A percentile compares a stretch with the other conserved stretches of the same genome.
Conservation (phyloP, 768 basidiomycete genomes). For the Leccinum longicurvipes region DNA sequence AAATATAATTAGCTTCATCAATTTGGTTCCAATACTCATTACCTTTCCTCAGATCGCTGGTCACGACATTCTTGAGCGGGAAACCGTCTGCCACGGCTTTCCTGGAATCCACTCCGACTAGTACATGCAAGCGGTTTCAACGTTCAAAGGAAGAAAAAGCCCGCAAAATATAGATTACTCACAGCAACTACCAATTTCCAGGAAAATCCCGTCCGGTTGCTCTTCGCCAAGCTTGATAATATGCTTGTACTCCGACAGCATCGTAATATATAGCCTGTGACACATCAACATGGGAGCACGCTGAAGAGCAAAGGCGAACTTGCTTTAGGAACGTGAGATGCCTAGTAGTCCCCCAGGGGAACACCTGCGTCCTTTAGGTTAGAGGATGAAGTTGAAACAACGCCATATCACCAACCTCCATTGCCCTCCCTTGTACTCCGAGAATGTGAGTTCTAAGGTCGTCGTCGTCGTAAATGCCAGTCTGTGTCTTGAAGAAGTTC, state of each 20-base stretch:
- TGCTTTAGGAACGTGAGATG: not conserved
- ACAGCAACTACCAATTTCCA: not conserved
- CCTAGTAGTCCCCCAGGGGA: not conserved
- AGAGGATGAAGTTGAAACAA: not conserved
- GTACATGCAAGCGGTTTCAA: not conserved
- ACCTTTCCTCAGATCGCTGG: not conserved
- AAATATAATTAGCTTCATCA: not conserved
- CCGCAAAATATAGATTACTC: not conserved
- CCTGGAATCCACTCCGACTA: not conserved
- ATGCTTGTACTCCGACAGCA: not conserved
- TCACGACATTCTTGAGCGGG: not conserved
- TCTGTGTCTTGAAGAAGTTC: not conserved
- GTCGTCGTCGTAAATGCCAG: not conserved
- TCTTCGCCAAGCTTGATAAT: not conserved
- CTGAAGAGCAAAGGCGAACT: not conserved
- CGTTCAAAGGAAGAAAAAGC: not conserved
- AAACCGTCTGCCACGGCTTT: not conserved
- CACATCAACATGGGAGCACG: not conserved
- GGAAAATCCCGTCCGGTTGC: not conserved
- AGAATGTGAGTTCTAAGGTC: not conserved
- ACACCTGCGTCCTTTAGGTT: not conserved
- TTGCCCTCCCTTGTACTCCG: not conserved
- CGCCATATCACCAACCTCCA: not conserved
- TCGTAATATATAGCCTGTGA: not conserved
- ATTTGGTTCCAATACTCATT: not conserved